Evolutionary conservation across 176 grass and related monocot genomes (phyloP), one percentile per base, ranked within the genome.

Genomic region (Thalia dealbata): DNA sequence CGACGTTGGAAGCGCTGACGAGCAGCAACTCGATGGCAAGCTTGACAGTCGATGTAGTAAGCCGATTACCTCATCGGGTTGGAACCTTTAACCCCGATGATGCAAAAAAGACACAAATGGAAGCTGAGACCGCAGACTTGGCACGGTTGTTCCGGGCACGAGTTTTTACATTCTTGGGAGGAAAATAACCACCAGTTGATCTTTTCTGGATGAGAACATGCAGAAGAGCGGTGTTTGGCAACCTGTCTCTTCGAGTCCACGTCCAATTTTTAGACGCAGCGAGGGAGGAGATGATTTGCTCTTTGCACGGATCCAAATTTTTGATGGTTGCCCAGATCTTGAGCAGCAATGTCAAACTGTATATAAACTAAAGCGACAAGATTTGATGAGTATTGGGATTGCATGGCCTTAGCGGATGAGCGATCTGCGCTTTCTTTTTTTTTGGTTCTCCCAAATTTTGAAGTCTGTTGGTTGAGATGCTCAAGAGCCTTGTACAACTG

Each of bases 1-100:
- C 84, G 70, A 89, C 89, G 21, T 56, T 96, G 61, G 89, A 92
- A 76, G 75, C 89, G 64, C 73, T 96, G 74, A 87, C 58, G 1
- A 64, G 59, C 38, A 85, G 78, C 15, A 91, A 86, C 51, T 32
- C 63, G 21, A 92, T 84, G 42, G 69, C 77, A 62, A 84, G 80
- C 79, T 78, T 90, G 72, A 92, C 89, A 60, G 80, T 96, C 0
- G 82, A 90, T 52, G 78, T 89, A 25, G 86, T 78, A 11, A 90
- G 85, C 65, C 77, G 84, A 64, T 71, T 92, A 54, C 80, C 84
- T 13, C 86, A 77, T 59, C 87, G 60, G n/a, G 79, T 59, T 50
- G 65, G 48, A 24, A 44, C 54, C 38, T 61, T 72, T 46, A 79
- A 64, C 38, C 22, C 79, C 22, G 61, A 75, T 25, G 50, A 58